These are phyloP conservation scores for Ogataea philodendri DNA, from an alignment of 805 yeast species.

Conservation along the genomic window DNA sequence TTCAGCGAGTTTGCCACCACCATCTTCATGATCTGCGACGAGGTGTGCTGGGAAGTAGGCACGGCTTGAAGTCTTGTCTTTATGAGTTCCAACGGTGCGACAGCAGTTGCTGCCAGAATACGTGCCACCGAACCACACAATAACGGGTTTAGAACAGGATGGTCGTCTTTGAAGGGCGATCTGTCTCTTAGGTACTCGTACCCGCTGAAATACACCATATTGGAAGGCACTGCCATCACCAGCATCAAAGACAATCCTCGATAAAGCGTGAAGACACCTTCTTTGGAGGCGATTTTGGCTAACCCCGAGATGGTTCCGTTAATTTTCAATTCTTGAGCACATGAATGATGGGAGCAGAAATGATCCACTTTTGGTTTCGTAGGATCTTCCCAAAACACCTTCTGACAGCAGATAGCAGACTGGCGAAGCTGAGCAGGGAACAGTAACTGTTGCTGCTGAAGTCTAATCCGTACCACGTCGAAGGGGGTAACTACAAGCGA, in stretches of 20 bases:
- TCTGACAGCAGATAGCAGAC: conserved; percentile 36
- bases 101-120: conserved; percentile 73
- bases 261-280: conserved; percentile 81
- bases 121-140: conserved; percentile 86
- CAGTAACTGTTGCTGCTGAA: conserved; percentile 72
- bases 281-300: conserved; percentile 58
- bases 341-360: conserved; percentile 38
- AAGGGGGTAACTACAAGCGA: conserved; percentile 76
- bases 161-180: conserved; percentile 48
- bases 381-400: conserved; percentile 36
- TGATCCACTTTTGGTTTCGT: conserved; percentile 23
- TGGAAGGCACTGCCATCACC: conserved; percentile 88
- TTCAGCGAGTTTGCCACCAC: conserved; percentile 31
- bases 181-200: conserved; percentile 81
- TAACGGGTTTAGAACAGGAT: conserved; percentile 60
- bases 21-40: conserved; percentile 48
- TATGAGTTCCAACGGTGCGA: conserved; percentile 84
- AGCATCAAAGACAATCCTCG: conserved; percentile 82
- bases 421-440: conserved; percentile 37
- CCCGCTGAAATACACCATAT: conserved; percentile 90
- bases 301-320: conserved; percentile 78
- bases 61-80: conserved; percentile 91
- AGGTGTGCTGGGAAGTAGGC: conserved; percentile 44
- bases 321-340: conserved; percentile 43
- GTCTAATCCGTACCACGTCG: conserved; percentile 73